Conservation (phyloP, 805 yeast species). For the Saccharomycopsis lassenensis region DNA sequence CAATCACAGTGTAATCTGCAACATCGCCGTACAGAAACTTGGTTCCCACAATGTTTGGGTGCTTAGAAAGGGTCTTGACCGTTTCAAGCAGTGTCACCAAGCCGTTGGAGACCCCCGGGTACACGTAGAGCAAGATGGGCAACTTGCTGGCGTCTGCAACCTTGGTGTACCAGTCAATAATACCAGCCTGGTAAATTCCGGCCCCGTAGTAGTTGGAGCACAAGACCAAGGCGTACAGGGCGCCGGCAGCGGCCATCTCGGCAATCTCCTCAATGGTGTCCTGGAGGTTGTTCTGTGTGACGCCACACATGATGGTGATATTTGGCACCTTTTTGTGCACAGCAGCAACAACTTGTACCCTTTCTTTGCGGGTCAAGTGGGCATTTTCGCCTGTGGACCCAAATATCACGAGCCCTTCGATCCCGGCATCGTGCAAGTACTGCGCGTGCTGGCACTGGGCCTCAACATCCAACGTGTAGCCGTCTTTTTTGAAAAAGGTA, state of each 20-base stretch:
- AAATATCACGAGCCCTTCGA: slow-evolving; percentile 36
- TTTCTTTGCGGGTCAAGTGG: slow-evolving; percentile 36
- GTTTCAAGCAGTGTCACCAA: slow-evolving; percentile 27
- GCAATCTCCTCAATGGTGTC: slow-evolving; percentile 34
- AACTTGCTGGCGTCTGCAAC: slow-evolving; percentile 29
- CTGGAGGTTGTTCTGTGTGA: slow-evolving; percentile 33
- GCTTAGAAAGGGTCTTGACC: slow-evolving; percentile 26
- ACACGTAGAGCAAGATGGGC: slow-evolving; percentile 33
- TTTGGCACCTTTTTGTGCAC: slow-evolving; percentile 29
- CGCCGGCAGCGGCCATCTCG: slow-evolving; percentile 29
- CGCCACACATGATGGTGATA: slow-evolving; percentile 37
- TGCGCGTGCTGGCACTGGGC: slow-evolving; percentile 36
- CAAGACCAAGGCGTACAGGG: slow-evolving; percentile 30
- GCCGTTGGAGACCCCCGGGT: slow-evolving; percentile 34
- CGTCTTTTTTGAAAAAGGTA: slow-evolving; percentile 38
- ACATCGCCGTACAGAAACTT: slow-evolving; percentile 43
- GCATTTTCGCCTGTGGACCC: slow-evolving; percentile 50
- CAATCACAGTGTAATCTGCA: slow-evolving; percentile 34
- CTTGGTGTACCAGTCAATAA: slow-evolving; percentile 32
- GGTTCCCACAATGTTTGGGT: slow-evolving; percentile 38
- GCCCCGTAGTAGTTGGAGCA: slow-evolving; percentile 41
- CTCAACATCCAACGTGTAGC: slow-evolving; percentile 31
- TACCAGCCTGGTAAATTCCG: slow-evolving; percentile 33
- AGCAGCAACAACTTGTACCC: slow-evolving; percentile 26
- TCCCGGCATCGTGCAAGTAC: slow-evolving; percentile 32